A percentile compares a stretch with the other conserved stretches of the same genome.
Conservation (phyloP, 2,329 filamentous ascomycete genomes). For the Seiridium unicorne region DNA sequence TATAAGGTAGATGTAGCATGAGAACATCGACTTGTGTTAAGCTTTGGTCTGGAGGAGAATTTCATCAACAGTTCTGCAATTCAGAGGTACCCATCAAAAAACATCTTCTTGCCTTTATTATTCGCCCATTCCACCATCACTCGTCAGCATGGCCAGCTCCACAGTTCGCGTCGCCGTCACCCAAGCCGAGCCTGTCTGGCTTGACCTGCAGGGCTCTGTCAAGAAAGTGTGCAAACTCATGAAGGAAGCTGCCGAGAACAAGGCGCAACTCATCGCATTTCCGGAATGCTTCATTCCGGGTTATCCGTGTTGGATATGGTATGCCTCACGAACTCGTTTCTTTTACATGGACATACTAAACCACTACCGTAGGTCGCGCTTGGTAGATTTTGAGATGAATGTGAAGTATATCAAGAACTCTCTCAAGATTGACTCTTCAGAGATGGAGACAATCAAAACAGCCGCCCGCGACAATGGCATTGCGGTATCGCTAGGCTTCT, state of each 20-base stretch:
- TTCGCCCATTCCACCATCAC: not conserved
- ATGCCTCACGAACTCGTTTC: not conserved
- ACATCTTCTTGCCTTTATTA: not conserved
- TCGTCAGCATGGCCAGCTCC: conserved; percentile 3
- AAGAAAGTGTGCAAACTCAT: conserved; percentile 49
- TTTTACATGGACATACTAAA: not conserved
- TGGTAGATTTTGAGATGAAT: conserved; percentile 27
- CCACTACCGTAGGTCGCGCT: conserved; percentile 23
- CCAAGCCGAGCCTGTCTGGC: conserved; percentile 53
- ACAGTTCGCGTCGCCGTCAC: conserved; percentile 39
- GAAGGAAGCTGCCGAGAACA: conserved; percentile 42
- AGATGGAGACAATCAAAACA: conserved; percentile 34
- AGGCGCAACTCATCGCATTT: conserved; percentile 47
- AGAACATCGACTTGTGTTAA: no score
- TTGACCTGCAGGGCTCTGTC: conserved; percentile 45
- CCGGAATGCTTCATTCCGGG: conserved; percentile 43
- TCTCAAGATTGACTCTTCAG: conserved; percentile 23
- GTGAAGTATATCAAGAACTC: conserved; percentile 32
- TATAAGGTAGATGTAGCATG: no score
- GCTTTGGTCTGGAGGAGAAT: no score
- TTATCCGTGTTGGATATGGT: conserved; percentile 30
- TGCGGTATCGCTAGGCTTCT: conserved; percentile 42
- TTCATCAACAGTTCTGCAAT: no score
- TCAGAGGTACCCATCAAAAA: not conserved
- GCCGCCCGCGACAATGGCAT: conserved; percentile 34